These are phyloP conservation scores for Cochlearia excelsa DNA, from an alignment of 345 rosid species.

Conservation along the genomic window DNA sequence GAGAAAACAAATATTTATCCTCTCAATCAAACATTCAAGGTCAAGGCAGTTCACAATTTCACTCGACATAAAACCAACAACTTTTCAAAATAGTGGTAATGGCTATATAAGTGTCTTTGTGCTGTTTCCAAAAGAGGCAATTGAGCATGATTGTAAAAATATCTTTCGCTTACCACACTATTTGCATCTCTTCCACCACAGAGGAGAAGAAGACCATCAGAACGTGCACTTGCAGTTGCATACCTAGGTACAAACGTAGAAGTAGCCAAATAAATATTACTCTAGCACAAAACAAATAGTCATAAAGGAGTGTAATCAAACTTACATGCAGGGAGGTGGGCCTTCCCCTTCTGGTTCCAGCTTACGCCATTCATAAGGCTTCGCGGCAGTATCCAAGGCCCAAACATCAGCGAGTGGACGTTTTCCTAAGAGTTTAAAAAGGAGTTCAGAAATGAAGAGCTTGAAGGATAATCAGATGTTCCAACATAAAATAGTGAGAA, in stretches of 20 bases:
- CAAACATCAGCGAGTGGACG: constrained; percentile 98
- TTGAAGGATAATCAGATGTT: constrained; percentile 5
- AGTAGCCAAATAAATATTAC: constrained; percentile 2
- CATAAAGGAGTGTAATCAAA: constrained; percentile 1
- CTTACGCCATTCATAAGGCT: constrained; percentile 99
- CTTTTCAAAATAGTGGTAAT: too few relatives aligned
- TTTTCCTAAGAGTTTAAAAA: constrained; percentile 52
- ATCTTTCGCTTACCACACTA: constrained; percentile 73
- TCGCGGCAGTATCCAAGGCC: constrained; percentile 99
- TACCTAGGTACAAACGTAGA: constrained; percentile 55
- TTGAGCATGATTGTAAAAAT: background rate
- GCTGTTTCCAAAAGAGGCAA: too few relatives aligned
- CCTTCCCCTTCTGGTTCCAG: constrained; percentile 99
- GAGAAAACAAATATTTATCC: constrained; percentile 7
- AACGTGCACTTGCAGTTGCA: constrained; percentile 99
- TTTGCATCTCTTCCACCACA: constrained; percentile 98
- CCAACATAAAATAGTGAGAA: background rate
- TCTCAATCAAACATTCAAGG: constrained; percentile 8
- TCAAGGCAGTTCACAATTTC: background rate
- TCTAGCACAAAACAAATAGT: constrained; percentile 2
- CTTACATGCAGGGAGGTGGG: constrained; percentile 99
- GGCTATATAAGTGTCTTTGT: too few relatives aligned
- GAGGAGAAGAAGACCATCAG: constrained; percentile 98
- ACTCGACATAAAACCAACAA: background rate
- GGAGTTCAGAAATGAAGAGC: constrained; percentile 3